Conservation (phyloP, 106 monocot genomes). For the Amphibolis antarctica region DNA sequence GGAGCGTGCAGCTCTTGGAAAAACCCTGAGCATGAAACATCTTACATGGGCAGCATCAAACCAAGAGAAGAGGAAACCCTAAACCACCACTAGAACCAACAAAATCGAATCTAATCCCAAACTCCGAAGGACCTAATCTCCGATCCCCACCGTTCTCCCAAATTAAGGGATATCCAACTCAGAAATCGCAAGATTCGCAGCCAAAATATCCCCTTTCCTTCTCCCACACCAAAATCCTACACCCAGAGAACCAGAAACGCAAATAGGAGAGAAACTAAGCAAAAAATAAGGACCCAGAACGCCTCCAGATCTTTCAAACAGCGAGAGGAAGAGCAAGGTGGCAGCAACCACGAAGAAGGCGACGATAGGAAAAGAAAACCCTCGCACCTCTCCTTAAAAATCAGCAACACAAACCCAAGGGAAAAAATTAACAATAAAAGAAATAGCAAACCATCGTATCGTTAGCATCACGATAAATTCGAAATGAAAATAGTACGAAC, state of each 20-base stretch:
- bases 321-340: background rate
- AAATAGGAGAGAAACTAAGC: background rate
- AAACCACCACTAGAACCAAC: background rate
- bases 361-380: constrained; percentile 2
- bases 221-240: background rate
- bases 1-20: constrained; percentile 55
- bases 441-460: background rate
- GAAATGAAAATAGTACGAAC: background rate
- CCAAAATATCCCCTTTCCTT: background rate
- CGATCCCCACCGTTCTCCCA: too few species aligned
- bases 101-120: background rate
- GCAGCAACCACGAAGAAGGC: constrained; percentile 3
- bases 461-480: background rate
- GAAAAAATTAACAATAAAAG: background rate
- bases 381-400: constrained; percentile 6
- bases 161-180: background rate
- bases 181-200: background rate
- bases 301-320: background rate
- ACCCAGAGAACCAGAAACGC: background rate
- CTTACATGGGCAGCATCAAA: background rate
- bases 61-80: background rate
- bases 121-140: too few species aligned
- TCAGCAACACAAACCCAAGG: background rate
- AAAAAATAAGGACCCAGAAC: too few species aligned
- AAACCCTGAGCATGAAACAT: constrained; percentile 48